Conservation (phyloP, 139 green algal genomes). For the Diplosphaera chodatii region DNA sequence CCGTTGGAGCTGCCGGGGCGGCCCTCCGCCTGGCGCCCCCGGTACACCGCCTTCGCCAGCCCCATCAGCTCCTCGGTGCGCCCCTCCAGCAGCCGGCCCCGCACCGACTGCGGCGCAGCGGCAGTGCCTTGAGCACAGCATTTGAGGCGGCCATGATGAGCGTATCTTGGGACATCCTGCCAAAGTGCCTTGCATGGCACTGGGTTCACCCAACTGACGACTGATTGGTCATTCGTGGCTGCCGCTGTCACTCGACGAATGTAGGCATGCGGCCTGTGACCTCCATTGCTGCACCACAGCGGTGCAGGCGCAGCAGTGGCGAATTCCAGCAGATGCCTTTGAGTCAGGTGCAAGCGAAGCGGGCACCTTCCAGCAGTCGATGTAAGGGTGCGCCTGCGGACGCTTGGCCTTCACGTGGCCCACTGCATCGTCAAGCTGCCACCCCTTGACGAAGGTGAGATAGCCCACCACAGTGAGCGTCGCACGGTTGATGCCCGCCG, state of each 20-base stretch:
- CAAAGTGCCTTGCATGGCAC: no score
- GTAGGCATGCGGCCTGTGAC: no score
- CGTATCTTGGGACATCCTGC: no score
- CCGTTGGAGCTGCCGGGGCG: neutral
- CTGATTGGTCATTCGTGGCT: no score
- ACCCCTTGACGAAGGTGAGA: conserved; percentile 55
- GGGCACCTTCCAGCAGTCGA: conserved; percentile 51
- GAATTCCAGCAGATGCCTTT: no score
- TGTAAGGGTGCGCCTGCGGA: conserved; percentile 56
- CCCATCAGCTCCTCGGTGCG: conserved; percentile 19
- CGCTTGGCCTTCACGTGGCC: conserved; percentile 28
- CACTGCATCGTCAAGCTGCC: conserved; percentile 33
- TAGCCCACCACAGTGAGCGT: conserved; percentile 64
- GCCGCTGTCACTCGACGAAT: no score
- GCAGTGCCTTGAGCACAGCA: no score
- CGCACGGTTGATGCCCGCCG: conserved; percentile 74
- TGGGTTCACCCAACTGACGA: no score
- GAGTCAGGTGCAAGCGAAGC: neutral
- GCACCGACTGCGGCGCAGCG: conserved; percentile 13
- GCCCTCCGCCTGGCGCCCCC: neutral
- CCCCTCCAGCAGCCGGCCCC: conserved; percentile 16
- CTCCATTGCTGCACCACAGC: no score
- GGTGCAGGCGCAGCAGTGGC: no score
- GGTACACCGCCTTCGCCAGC: conserved; percentile 12
- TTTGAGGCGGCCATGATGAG: no score